phyloP scores from a whole-genome alignment of 169 alveolate species.

The Plasmodium sp. region DNA sequence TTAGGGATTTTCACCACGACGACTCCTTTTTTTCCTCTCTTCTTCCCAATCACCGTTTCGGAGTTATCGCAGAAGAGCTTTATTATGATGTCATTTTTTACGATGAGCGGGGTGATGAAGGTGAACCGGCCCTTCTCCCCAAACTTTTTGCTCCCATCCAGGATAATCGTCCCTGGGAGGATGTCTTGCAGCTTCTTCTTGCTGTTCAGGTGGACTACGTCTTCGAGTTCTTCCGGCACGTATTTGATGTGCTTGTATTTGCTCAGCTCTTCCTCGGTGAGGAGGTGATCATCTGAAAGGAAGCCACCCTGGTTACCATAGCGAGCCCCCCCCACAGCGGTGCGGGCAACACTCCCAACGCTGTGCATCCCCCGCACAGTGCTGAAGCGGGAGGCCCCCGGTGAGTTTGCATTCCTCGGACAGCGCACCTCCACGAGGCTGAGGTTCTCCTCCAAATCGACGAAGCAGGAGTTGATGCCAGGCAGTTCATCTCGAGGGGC shows the following conservation, averaged over 20 bases:
- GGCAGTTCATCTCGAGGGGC: not conserved
- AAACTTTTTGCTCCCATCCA: conserved; percentile 20
- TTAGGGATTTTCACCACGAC: not conserved
- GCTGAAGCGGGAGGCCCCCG: not conserved
- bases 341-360: not conserved
- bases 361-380: not conserved
- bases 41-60: not conserved
- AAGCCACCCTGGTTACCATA: not conserved
- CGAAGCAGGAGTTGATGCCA: conserved; percentile 20
- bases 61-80: conserved; percentile 51
- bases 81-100: conserved; percentile 8
- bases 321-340: not conserved
- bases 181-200: conserved; percentile 41
- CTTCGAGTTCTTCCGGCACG: conserved; percentile 43
- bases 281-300: not conserved
- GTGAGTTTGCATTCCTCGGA: conserved; percentile 6
- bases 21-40: conserved; percentile 39
- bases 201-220: not conserved
- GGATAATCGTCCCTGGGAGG: conserved; percentile 50
- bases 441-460: conserved; percentile 30
- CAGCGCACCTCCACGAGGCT: conserved; percentile 27
- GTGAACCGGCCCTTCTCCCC: conserved; percentile 27
- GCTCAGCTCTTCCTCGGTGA: conserved; percentile 1
- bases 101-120: conserved; percentile 49
- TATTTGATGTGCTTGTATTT: conserved; percentile 51